A percentile compares a stretch with the other conserved stretches of the same genome.
phyloP scores from a whole-genome alignment of 345 rosid genomes.

The Sonneratia caseolaris region DNA sequence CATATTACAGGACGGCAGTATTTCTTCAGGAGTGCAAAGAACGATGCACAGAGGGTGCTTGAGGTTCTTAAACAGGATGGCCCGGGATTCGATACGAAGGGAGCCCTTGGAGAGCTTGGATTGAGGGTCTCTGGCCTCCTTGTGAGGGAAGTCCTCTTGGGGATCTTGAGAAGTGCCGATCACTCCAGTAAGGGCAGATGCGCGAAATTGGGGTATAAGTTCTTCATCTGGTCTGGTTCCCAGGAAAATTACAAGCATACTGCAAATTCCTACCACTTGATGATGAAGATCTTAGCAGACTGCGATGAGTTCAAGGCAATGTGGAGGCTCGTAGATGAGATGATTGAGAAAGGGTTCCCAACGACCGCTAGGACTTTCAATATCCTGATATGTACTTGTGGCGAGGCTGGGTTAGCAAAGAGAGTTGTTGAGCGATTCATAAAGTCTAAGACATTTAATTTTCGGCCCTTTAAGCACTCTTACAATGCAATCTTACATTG shows the following conservation, averaged over 20 bases:
- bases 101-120: conserved; percentile 39
- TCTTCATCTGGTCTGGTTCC: conserved; percentile 66
- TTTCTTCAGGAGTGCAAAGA: conserved; percentile 28
- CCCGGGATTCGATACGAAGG: conserved; percentile 43
- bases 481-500: conserved; percentile 65
- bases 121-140: conserved; percentile 65
- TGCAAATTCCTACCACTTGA: conserved; percentile 47
- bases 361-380: conserved; percentile 77
- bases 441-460: conserved; percentile 63
- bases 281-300: conserved; percentile 72
- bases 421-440: conserved; percentile 71
- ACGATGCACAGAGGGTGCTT: conserved; percentile 45
- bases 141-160: conserved; percentile 68
- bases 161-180: conserved; percentile 44
- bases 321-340: conserved; percentile 87
- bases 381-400: conserved; percentile 68
- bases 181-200: conserved; percentile 40
- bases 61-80: conserved; percentile 53
- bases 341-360: conserved; percentile 61
- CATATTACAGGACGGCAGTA: conserved; percentile 14
- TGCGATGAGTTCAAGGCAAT: conserved; percentile 80
- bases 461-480: conserved; percentile 64
- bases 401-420: conserved; percentile 63
- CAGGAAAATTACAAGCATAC: conserved; percentile 61
- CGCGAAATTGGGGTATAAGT: conserved; percentile 60